Conservation (phyloP, 2,329 filamentous ascomycete genomes). For the Curvularia hawaiiensis region DNA sequence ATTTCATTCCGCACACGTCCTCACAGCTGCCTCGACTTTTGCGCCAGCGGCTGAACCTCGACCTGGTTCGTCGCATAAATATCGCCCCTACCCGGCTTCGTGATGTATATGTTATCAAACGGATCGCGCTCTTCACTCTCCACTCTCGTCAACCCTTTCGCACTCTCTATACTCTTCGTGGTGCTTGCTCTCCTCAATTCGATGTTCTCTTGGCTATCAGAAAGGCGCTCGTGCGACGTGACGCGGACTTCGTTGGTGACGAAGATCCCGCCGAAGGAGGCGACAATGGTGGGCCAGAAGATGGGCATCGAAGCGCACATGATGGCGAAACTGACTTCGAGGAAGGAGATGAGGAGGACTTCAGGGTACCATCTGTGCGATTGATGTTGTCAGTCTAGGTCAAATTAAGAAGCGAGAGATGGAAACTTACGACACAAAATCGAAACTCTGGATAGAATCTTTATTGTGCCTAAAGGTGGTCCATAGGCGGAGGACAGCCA, state of each 20-base stretch:
- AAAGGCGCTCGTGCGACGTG: conserved; percentile 28
- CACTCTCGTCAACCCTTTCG: conserved; percentile 26
- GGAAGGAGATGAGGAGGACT: conserved; percentile 36
- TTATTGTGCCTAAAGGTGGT: conserved; percentile 27
- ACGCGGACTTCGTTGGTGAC: conserved; percentile 44
- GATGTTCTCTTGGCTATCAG: conserved; percentile 17
- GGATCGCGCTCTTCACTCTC: conserved; percentile 11
- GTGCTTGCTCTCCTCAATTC: conserved; percentile 27
- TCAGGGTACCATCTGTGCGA: conserved; percentile 30
- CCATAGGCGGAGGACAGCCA: conserved; percentile 39
- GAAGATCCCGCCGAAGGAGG: conserved; percentile 39
- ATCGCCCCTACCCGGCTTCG: conserved; percentile 9
- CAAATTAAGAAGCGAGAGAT: too few species aligned
- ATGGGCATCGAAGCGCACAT: conserved; percentile 46
- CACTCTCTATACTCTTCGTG: conserved; percentile 29
- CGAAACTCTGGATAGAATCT: conserved; percentile 20
- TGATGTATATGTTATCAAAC: conserved; percentile 21
- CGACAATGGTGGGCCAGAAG: conserved; percentile 43
- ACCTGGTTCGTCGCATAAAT: conserved; percentile 10
- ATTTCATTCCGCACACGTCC: neutral
- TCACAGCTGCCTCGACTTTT: neutral
- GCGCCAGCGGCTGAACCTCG: conserved; percentile 12
- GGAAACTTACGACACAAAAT: conserved; percentile 33
- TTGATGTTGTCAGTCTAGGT: neutral
- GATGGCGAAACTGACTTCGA: conserved; percentile 45